Evolutionary conservation across 1,284 basidiomycete species (phyloP).

Genomic region (Pterulicium gracile): DNA sequence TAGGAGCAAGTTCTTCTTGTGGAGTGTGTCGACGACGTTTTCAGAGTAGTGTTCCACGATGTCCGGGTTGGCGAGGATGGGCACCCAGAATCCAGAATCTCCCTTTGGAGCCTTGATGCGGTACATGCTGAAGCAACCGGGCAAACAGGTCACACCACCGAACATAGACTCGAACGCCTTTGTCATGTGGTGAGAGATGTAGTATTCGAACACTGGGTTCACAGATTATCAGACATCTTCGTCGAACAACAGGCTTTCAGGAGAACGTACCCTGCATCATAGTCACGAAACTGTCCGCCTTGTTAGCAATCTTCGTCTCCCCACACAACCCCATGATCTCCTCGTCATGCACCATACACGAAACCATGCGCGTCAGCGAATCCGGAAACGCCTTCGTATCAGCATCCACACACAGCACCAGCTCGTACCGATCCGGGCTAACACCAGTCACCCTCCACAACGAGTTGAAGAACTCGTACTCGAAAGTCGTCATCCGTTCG

Average conservation of each 20-base stretch:
- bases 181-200: slow-evolving; percentile 97
- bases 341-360: slow-evolving; percentile 91
- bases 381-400: slow-evolving; percentile 98
- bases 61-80: slow-evolving; percentile 93
- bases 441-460: slow-evolving; percentile 92
- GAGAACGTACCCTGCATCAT: slow-evolving; percentile 85
- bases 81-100: slow-evolving; percentile 93
- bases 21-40: slow-evolving; percentile 93
- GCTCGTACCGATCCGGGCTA: slow-evolving; percentile 93
- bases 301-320: slow-evolving; percentile 99
- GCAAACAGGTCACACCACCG: slow-evolving; percentile 98
- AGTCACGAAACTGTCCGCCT: slow-evolving; percentile 94
- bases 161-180: slow-evolving; percentile 99
- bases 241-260: slow-evolving; percentile 5
- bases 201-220: slow-evolving; percentile 88
- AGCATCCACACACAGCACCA: slow-evolving; percentile 95
- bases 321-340: slow-evolving; percentile 99
- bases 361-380: slow-evolving; percentile 84
- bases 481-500: slow-evolving; percentile 98
- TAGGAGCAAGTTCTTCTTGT: slow-evolving; percentile 98
- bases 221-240: slow-evolving; percentile 10
- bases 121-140: slow-evolving; percentile 99
- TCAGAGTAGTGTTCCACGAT: slow-evolving; percentile 98
- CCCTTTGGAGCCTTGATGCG: slow-evolving; percentile 96
- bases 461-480: slow-evolving; percentile 99